Base-by-base conservation (phyloP, 225 moss, liverwort and hornwort species). In the Climacium dendroides region DNA sequence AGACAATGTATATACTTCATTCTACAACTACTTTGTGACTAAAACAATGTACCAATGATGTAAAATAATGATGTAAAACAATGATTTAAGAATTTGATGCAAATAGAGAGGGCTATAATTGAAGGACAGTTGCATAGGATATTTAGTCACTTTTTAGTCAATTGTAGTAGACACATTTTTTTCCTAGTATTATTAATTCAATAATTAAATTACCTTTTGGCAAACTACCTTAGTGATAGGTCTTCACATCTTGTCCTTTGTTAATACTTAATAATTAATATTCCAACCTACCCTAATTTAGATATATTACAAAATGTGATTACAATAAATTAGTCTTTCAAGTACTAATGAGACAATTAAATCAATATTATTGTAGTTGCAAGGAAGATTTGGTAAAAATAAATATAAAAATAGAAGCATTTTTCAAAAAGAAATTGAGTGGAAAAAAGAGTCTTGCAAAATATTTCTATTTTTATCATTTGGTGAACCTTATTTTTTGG, bases 161-260 rank as follows among this genome's bases (percentile, higher is more conserved):
- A n/a, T n/a, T n/a, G n/a, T n/a, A n/a, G n/a, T n/a, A n/a, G n/a
- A n/a, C n/a, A n/a, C n/a, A n/a, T n/a, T n/a, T n/a, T n/a, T n/a
- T n/a, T n/a, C n/a, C n/a, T n/a, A n/a, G n/a, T n/a, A n/a, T n/a
- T n/a, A n/a, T n/a, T n/a, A n/a, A 28, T 45, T 28, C 15, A 72
- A 0, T 72, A 28, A 16, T 72, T 43, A 9, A 6, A 72, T 45
- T 3, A 71, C 3, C 2, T 43, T 28, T 5, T 4, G 3, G 41
- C 26, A 41, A 8, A 15, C 5, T 41, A 70, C 41, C 10, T 37
- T 3, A 8, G 1, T 23, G 11, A 39, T 24, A 15, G 7, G 15
- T 71, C 26, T 71, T 26, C 2, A 26, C 0, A 0, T 28, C 28
- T 43, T 26, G 15, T 9, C 24, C 0, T 28, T 26, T 43, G n/a